phyloP scores from a whole-genome alignment of 768 basidiomycete genomes.

The Kondoa malvinella region DNA sequence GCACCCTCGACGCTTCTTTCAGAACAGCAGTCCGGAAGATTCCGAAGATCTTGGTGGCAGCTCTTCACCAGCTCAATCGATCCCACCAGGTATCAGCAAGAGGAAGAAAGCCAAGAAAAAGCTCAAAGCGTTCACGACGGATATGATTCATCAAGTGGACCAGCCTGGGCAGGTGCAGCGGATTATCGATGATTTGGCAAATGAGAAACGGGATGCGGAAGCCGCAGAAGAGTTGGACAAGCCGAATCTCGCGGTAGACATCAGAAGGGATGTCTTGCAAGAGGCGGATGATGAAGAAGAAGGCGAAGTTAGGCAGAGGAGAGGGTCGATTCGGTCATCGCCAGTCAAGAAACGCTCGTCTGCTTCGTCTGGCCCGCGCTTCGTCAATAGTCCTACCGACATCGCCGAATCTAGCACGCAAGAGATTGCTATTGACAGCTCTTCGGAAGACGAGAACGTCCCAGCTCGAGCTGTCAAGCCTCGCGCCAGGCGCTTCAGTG shows the following conservation, averaged over 20 bases:
- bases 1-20: neutral
- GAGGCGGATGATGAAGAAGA: constrained; percentile 2
- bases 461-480: neutral
- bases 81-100: too few relatives aligned
- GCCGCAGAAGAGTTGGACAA: neutral
- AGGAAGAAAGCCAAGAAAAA: constrained; percentile 24
- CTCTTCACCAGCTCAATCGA: too few relatives aligned
- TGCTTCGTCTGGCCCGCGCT: neutral
- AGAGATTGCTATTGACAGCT: neutral
- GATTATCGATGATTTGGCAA: neutral
- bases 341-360: neutral
- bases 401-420: neutral
- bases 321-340: neutral
- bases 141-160: neutral
- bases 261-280: neutral
- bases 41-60: constrained; percentile 22
- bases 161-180: constrained; percentile 5
- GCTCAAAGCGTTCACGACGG: constrained; percentile 8
- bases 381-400: neutral
- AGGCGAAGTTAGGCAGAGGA: neutral
- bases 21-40: constrained; percentile 42
- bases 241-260: neutral
- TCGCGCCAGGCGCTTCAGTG: neutral
- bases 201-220: constrained; percentile 5
- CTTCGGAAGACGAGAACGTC: neutral